Base-by-base conservation (phyloP, 2,329 filamentous ascomycete species). In the Aspergillus sp. region DNA sequence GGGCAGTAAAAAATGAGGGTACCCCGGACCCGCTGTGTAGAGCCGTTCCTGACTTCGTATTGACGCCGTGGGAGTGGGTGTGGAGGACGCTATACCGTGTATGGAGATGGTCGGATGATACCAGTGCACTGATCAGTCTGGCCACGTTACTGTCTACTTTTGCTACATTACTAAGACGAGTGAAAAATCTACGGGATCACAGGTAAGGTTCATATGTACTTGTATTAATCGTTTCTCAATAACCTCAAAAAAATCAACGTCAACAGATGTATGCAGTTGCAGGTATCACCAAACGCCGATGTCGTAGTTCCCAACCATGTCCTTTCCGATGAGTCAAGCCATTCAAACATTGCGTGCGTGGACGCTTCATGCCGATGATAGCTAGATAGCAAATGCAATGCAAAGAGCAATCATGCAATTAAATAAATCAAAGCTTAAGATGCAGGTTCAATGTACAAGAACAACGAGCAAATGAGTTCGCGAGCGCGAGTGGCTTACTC, bases 401-500 rank as follows among this genome's bases (percentile, higher is more conserved):
- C 21, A 50, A 52, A 50, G 13, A 47, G 43, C 47, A 38, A 30
- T 43, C 45, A 43, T 43, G 57, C 48, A 21, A 41, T 32, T 59
- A 51, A 58, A 59, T 43, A 43, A 39, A 39, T 45, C 51, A 36
- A 45, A 55, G 39, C 50, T 23, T 45, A 6, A 55, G 39, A 47
- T 45, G 41, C 41, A 21, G 25, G 12, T 43, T 55, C 53, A 55
- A 55, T 55, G 19, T 55, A 55, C 41, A 55, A 32, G 21, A 36
- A 17, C 52, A 30, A 25, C 32, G 10, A 36, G 32, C 32, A 36
- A 13, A 36, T 36, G 32, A 23, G 17, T 21, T 19, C 9, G 19
- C 23, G 28, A 32, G 39, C n/a, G 10, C 5, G 28, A 45, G 36
- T 36, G 32, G 32, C 57, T 63, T 64, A 68, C 59, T 68, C 66